Evolutionary conservation across 768 basidiomycete species (phyloP).

Genomic region (Lentinula aciculospora): DNA sequence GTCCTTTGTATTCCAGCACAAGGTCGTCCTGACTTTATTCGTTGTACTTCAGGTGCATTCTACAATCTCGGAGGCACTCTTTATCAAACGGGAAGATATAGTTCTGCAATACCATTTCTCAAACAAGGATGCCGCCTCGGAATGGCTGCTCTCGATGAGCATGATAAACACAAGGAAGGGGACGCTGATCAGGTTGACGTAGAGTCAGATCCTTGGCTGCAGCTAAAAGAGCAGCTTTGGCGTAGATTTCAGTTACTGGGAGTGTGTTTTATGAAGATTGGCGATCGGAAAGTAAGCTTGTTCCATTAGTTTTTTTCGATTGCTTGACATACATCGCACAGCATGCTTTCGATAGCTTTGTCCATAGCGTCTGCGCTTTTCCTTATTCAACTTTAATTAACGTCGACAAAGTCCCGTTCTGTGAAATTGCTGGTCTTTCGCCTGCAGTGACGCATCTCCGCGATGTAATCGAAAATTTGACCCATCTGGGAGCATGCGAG

Average conservation of each 20-base stretch:
- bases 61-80: conserved; percentile 66
- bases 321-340: conserved; percentile 19
- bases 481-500: conserved; percentile 64
- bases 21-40: conserved; percentile 48
- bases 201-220: conserved; percentile 43
- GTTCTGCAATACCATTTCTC: conserved; percentile 64
- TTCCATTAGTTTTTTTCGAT: conserved; percentile 5
- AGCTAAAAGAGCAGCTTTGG: conserved; percentile 59
- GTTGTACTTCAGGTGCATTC: conserved; percentile 68
- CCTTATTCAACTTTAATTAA: conserved; percentile 41
- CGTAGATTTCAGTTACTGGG: conserved; percentile 80
- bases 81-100: conserved; percentile 59
- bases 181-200: conserved; percentile 18
- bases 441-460: conserved; percentile 49
- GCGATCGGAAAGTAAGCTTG: conserved; percentile 61
- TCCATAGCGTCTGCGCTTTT: conserved; percentile 45
- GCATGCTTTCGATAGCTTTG: conserved; percentile 57
- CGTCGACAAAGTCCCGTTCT: conserved; percentile 21
- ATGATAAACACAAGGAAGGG: neutral
- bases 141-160: conserved; percentile 34
- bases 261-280: conserved; percentile 71
- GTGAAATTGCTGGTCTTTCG: conserved; percentile 33
- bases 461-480: conserved; percentile 56
- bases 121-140: conserved; percentile 56
- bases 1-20: conserved; percentile 3